A percentile compares a stretch with the other conserved stretches of the same genome.
Evolutionary conservation across 352 stramenopile genomes (phyloP).

Genomic region (Pythium aphanidermatum): DNA sequence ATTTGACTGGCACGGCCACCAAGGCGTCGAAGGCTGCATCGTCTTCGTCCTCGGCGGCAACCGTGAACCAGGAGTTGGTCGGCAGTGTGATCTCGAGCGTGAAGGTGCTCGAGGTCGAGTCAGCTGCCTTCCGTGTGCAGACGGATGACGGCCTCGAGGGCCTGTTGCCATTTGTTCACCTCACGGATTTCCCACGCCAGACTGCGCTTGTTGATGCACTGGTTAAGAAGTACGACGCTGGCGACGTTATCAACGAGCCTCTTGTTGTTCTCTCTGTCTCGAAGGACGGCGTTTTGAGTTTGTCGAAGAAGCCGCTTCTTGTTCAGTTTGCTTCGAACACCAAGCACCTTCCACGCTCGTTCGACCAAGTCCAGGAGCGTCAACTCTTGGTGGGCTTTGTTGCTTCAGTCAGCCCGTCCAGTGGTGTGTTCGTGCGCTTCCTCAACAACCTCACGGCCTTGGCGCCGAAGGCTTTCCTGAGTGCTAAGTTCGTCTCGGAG

Average conservation of each 20-base stretch:
- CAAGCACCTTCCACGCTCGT: slow-evolving; percentile 41
- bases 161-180: slow-evolving; percentile 72
- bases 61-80: slow-evolving; percentile 32
- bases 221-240: slow-evolving; percentile 40
- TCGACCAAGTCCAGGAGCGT: slow-evolving; percentile 55
- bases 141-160: slow-evolving; percentile 67
- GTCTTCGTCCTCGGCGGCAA: slow-evolving; percentile 1
- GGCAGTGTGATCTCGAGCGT: slow-evolving; percentile 51
- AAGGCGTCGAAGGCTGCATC: slow-evolving; percentile 4
- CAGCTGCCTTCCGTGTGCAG: slow-evolving; percentile 64
- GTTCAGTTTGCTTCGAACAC: slow-evolving; percentile 33
- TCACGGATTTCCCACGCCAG: slow-evolving; percentile 80
- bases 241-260: slow-evolving; percentile 46
- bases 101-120: slow-evolving; percentile 64
- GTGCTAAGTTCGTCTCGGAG: slow-evolving; percentile 62
- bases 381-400: slow-evolving; percentile 71
- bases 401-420: slow-evolving; percentile 62
- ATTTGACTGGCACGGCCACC: slow-evolving; percentile 37
- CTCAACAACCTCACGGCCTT: slow-evolving; percentile 82
- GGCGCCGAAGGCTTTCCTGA: slow-evolving; percentile 72
- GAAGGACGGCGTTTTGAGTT: slow-evolving; percentile 58
- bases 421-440: slow-evolving; percentile 86
- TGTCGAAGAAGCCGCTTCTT: slow-evolving; percentile 82
- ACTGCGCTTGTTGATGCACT: slow-evolving; percentile 70
- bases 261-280: slow-evolving; percentile 68